Conservation (phyloP, 2,329 filamentous ascomycete genomes). For the Graphiopsis chlorocephala region DNA sequence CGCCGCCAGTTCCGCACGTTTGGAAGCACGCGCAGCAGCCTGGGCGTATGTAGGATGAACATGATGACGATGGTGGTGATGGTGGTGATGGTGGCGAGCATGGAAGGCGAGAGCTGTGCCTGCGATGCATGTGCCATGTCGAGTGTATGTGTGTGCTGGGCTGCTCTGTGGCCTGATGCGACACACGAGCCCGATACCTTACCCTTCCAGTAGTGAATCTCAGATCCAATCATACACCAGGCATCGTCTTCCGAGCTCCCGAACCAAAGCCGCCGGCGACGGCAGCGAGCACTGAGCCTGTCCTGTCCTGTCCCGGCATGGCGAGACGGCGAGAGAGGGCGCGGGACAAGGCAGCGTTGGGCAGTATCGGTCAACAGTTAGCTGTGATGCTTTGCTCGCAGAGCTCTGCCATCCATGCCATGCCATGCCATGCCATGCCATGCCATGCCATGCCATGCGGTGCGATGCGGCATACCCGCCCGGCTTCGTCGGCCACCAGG, state of each 20-base stretch:
- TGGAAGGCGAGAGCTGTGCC: not conserved
- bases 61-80: too few relatives aligned
- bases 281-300: too few relatives aligned
- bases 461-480: not conserved
- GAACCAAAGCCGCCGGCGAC: not conserved
- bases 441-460: not conserved
- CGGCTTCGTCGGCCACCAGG: not conserved
- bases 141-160: too few relatives aligned
- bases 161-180: not conserved
- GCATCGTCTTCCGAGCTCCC: not conserved
- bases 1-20: not conserved
- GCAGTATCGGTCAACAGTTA: not conserved
- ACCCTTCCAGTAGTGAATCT: too few relatives aligned
- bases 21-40: not conserved
- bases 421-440: not conserved
- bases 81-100: not conserved
- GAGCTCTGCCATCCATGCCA: too few relatives aligned
- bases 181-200: not conserved
- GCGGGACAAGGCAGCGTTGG: not conserved
- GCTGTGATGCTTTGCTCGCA: too few relatives aligned
- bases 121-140: not conserved
- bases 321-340: not conserved
- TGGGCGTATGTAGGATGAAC: not conserved
- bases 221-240: too few relatives aligned
- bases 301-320: too few relatives aligned